Evolutionary conservation across 176 grass and related monocot species (phyloP), one percentile per base, ranked within the genome.

Genomic region (Thalia dealbata): DNA sequence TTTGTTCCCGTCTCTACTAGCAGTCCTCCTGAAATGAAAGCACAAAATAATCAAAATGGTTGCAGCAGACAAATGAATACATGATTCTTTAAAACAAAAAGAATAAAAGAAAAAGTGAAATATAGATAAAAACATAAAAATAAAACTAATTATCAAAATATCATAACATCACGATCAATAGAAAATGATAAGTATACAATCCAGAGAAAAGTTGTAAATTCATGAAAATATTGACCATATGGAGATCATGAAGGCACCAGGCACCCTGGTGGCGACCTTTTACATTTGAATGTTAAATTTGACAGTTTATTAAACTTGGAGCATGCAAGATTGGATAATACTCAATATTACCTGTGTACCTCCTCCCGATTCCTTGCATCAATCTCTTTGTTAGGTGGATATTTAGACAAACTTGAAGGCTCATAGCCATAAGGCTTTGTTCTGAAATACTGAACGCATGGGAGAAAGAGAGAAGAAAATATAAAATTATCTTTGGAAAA

Each of bases 371-470:
- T 41, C 80, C 88, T 91, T 66, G 82, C 85, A 71, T 91, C 89
- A 69, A 91, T 88, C 80, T 91, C 89, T 80, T 91, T 91, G 77
- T 85, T 88, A 73, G 89, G 89, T 76, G 85, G 27, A 64, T 91
- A 91, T 70, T 83, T 85, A 64, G 89, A 85, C 67, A 91, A 82
- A 78, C 82, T 91, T 22, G 86, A 83, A 30, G 82, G 85, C 51
- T 91, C 82, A 10, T 82, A 91, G 15, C 85, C 89, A 2, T 88
- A 85, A 78, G 89, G 89, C 67, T 88, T 83, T 88, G 89, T 83
- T 82, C 71, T 83, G 67, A 91, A 91, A 81, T 81, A 91, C 89
- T 91, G 82, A 56, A 75, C 22, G 59, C 45, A 80, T 26, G 65
- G 60, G 10, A 85, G 61, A 22, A 27, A 44, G 0, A 32, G 46